These are phyloP conservation scores for Neonectria neomacrospora DNA, from an alignment of 2,329 filamentous ascomycete species.

Conservation along the genomic window DNA sequence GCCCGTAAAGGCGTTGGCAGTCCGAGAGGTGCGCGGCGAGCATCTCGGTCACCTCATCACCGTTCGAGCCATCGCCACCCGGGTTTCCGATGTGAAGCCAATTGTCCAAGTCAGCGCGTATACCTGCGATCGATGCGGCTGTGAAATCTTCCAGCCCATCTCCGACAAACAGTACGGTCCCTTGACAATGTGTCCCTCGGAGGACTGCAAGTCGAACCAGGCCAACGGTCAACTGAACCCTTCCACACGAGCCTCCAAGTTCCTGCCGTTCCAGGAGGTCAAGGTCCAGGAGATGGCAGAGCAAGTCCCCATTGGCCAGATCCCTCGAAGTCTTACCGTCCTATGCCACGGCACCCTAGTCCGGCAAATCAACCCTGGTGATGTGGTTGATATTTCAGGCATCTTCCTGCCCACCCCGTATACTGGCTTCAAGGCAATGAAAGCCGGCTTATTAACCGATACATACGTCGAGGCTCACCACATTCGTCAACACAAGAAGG, in stretches of 20 bases:
- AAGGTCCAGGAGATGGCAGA: conserved; percentile 99
- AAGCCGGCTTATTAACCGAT: conserved; percentile 94
- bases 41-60: conserved; percentile 95
- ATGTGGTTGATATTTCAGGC: conserved; percentile 92
- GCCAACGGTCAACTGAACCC: conserved; percentile 93
- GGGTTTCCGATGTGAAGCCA: conserved; percentile 97
- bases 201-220: conserved; percentile 91
- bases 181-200: conserved; percentile 84
- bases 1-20: conserved; percentile 76
- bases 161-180: conserved; percentile 91
- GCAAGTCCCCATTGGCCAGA: conserved; percentile 97
- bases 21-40: conserved; percentile 91
- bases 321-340: conserved; percentile 89
- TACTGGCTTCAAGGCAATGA: conserved; percentile 98
- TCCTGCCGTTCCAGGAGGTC: conserved; percentile 96
- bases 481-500: conserved; percentile 96
- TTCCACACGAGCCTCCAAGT: conserved; percentile 96
- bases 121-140: conserved; percentile 95
- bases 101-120: conserved; percentile 98
- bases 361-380: conserved; percentile 89
- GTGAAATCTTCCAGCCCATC: conserved; percentile 97
- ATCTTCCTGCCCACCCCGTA: conserved; percentile 98
- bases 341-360: conserved; percentile 90
- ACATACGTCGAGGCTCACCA: conserved; percentile 97
- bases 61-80: conserved; percentile 90